A percentile compares a stretch with the other conserved stretches of the same genome.
Conservation (phyloP, 768 basidiomycete species). For the Podaxis pistillaris region DNA sequence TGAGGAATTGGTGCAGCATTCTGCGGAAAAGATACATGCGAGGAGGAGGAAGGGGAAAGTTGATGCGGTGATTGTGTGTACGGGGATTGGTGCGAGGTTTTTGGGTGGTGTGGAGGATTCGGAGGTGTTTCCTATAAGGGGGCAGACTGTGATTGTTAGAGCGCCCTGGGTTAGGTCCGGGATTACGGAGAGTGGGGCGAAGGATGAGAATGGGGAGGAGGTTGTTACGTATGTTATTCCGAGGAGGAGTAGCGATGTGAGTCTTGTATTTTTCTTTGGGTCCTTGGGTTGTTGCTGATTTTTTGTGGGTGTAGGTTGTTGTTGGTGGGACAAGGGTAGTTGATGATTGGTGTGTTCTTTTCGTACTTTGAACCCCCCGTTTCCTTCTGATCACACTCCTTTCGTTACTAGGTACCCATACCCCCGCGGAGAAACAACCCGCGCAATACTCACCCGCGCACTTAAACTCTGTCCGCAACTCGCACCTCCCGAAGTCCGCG, state of each 20-base stretch:
- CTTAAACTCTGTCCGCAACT: conserved; percentile 56
- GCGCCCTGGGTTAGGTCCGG: conserved; percentile 68
- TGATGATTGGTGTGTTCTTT: conserved; percentile 55
- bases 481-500: conserved; percentile 52
- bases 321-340: conserved; percentile 58
- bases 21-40: conserved; percentile 5
- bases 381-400: background rate
- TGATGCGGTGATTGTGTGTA: conserved; percentile 65
- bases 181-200: conserved; percentile 34
- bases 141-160: conserved; percentile 77
- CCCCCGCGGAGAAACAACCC: conserved; percentile 61
- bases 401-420: conserved; percentile 52
- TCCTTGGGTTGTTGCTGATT: background rate
- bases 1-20: background rate
- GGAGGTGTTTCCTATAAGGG: conserved; percentile 71
- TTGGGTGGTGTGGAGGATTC: conserved; percentile 83
- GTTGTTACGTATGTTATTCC: conserved; percentile 63
- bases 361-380: background rate
- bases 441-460: conserved; percentile 52
- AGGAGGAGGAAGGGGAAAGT: conserved; percentile 5
- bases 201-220: conserved; percentile 34
- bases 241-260: conserved; percentile 52
- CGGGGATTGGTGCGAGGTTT: conserved; percentile 70
- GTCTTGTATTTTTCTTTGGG: background rate
- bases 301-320: conserved; percentile 36